Conservation (phyloP, 805 yeast species). For the Debaryomyces maramus region DNA sequence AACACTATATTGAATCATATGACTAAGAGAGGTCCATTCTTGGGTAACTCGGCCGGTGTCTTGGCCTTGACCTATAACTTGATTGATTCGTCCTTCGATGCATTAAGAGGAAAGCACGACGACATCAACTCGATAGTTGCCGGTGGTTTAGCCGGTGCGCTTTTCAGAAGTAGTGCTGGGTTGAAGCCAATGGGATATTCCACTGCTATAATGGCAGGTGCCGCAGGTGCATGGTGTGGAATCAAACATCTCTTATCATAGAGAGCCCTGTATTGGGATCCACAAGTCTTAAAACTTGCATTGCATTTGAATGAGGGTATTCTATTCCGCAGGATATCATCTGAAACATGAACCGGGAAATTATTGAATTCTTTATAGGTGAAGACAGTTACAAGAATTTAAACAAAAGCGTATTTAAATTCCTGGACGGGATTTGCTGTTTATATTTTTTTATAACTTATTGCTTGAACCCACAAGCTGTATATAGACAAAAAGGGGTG, state of each 20-base stretch:
- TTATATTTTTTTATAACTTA: conserved; percentile 3
- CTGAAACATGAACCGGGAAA: background rate
- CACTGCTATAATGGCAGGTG: conserved; percentile 80
- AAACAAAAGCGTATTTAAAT: background rate
- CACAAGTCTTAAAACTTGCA: background rate
- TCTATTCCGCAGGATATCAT: background rate
- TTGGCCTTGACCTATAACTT: conserved; percentile 87
- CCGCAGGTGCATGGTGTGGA: conserved; percentile 92
- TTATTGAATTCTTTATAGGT: background rate
- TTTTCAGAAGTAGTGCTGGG: conserved; percentile 85
- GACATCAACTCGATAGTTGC: conserved; percentile 78
- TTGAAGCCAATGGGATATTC: conserved; percentile 84
- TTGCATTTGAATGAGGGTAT: conserved; percentile 2
- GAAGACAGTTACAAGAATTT: background rate
- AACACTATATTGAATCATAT: conserved; percentile 90
- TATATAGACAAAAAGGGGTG: conserved; percentile 8
- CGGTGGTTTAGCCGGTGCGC: conserved; percentile 90
- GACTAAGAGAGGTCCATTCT: conserved; percentile 92
- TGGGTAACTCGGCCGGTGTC: conserved; percentile 95
- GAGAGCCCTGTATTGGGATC: background rate
- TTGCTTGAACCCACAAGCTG: conserved; percentile 11
- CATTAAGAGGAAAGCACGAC: conserved; percentile 86
- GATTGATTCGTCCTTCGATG: conserved; percentile 76
- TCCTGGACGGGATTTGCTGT: conserved; percentile 1
- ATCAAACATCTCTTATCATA: conserved; percentile 48